Base-by-base conservation (phyloP, 768 basidiomycete species). In the Clavulina sp. region DNA sequence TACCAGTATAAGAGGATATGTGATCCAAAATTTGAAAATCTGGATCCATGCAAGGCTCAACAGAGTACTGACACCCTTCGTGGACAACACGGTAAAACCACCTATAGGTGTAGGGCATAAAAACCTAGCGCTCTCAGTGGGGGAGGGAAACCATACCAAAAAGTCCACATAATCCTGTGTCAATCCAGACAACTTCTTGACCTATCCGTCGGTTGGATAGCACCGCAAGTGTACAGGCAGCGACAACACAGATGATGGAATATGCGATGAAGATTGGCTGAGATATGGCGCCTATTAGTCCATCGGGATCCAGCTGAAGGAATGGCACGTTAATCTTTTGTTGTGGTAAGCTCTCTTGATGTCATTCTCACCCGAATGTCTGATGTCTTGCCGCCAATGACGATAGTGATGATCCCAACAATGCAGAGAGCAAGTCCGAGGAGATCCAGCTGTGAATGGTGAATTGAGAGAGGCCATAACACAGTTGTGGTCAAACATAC, bases 71-170 rank as follows among this genome's bases (percentile, higher is more conserved):
- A 93, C 64, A 0, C 85, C 93, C 61, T 99, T 97, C 5, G 93
- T 96, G 1, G 85, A 77, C 2, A 99, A 70, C 0, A 97, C 93
- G 3, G 92, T 93, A 64, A 89, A 96, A 2, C 85, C 88, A n/a
- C 86, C 85, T 85, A 30, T 48, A 23, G 23, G 48, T 32, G 18
- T 33, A 18, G 33, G n/a, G 29, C 38, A 13, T 13, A 28, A 46
- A 28, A 46, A 13, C 43, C 16, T 9, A n/a, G n/a, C n/a, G n/a
- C n/a, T n/a, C 9, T 38, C 9, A 38, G 9, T 38, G 34, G 34
- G 34, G 19, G 19, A 38, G 34, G 40, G 46, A n/a, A 32, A 9
- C 36, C 56, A 23, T 33, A 57, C 62, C 62, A 9, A 57, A 58
- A 1, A 91, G 64, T 9, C 87, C 88, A 65, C 87, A 92, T 23